A percentile compares a stretch with the other conserved stretches of the same genome.
These are phyloP conservation scores for Diaporthe vexans DNA, from an alignment of 2,329 filamentous ascomycete genomes.

Conservation along the genomic window DNA sequence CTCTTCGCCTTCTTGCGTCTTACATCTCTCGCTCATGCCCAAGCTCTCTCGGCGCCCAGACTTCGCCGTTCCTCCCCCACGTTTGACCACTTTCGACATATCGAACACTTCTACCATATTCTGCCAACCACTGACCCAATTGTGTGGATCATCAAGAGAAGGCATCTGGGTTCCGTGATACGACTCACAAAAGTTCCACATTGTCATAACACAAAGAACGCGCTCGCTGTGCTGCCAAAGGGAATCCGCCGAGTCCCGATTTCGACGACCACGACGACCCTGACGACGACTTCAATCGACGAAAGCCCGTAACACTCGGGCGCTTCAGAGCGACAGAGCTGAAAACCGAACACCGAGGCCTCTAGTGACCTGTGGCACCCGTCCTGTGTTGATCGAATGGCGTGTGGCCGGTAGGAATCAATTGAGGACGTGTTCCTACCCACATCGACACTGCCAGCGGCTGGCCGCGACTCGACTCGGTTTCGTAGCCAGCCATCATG, in stretches of 20 bases:
- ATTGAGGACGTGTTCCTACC: conserved; percentile 34
- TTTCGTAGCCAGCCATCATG: conserved; percentile 47
- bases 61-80: conserved; percentile 48
- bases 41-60: conserved; percentile 59
- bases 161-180: background rate
- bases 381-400: conserved; percentile 35
- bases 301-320: background rate
- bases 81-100: conserved; percentile 41
- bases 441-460: conserved; percentile 40
- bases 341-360: background rate
- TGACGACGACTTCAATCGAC: conserved; percentile 12
- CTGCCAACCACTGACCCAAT: conserved; percentile 23
- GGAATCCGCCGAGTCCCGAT: background rate
- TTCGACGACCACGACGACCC: conserved; percentile 4
- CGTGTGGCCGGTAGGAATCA: conserved; percentile 34
- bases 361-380: background rate
- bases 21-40: conserved; percentile 43
- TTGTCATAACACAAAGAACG: background rate
- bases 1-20: conserved; percentile 34
- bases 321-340: background rate
- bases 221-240: background rate
- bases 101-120: conserved; percentile 1
- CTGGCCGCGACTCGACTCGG: conserved; percentile 46
- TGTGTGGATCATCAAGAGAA: conserved; percentile 22
- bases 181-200: background rate